phyloP scores from a whole-genome alignment of 495 filamentous ascomycete species.

The Talaromyces liani region DNA sequence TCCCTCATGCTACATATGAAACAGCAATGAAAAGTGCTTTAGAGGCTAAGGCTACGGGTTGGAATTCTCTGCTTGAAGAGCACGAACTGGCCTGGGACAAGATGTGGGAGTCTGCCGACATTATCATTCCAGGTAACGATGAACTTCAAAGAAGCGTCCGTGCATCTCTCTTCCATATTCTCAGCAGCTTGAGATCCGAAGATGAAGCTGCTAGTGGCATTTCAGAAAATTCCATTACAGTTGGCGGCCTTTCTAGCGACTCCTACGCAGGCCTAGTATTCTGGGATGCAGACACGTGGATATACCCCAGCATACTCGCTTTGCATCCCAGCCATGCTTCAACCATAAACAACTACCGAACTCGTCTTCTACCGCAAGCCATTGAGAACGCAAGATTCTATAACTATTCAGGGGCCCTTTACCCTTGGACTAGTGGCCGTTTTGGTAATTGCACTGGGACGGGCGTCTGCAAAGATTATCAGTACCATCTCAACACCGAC shows the following conservation, averaged over 20 bases:
- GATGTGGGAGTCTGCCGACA: conserved; percentile 4
- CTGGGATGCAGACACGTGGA: conserved; percentile 55
- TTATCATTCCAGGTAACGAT: conserved; percentile 1
- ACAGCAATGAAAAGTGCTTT: conserved; percentile 34
- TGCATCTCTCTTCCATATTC: conserved; percentile 1
- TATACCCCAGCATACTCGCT: conserved; percentile 46
- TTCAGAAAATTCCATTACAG: conserved; percentile 45
- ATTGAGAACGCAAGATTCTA: conserved; percentile 40
- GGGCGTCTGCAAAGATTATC: conserved; percentile 53
- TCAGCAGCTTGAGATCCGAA: background rate
- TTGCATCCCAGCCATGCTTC: conserved; percentile 38
- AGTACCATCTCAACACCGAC: conserved; percentile 42
- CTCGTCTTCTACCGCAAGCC: conserved; percentile 39
- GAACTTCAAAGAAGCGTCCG: background rate
- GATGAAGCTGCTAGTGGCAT: conserved; percentile 13
- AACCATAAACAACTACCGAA: conserved; percentile 45
- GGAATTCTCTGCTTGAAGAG: background rate
- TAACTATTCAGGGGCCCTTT: conserved; percentile 38
- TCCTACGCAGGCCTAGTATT: conserved; percentile 51
- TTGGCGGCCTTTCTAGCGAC: conserved; percentile 46
- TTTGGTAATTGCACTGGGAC: conserved; percentile 54
- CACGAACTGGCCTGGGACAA: background rate
- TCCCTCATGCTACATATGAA: conserved; percentile 26
- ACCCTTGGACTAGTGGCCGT: conserved; percentile 50
- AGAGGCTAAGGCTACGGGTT: background rate